Evolutionary conservation across 441 rosid genomes (phyloP), one percentile per base, ranked within the genome.

Genomic region (Hura crepitans): DNA sequence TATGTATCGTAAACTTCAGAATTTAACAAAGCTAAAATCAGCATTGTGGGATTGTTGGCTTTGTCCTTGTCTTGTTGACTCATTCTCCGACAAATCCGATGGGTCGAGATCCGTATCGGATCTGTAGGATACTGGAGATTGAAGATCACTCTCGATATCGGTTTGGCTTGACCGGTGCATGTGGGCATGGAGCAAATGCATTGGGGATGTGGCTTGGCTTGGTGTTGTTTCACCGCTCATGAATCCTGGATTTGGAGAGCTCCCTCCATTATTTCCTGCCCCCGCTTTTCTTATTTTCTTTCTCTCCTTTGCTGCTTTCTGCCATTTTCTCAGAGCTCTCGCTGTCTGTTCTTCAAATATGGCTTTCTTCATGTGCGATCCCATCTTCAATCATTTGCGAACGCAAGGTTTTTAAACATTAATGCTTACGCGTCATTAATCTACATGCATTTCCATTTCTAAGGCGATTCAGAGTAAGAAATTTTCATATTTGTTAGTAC

Each of bases 331-430:
- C 33, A 86, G 83, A 17, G 93, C 93, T 65, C 75, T 88, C 0
- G 86, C 77, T 15, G 89, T 88, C 69, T 88, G 93, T 78, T 88
- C 89, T 70, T 88, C 90, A 33, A 88, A 88, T 31, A 88, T 86
- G 14, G 86, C 64, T 56, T 70, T 79, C 75, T 86, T 86, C 89
- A 86, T 86, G 81, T 86, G 84, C 49, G 93, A 85, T 13, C 93
- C 90, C 93, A 86, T 88, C 93, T 86, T 76, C 60, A 68, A 0
- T 42, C 12, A 42, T 42, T 67, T 30, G 20, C 4, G 12, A 13
- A 65, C 10, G 10, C 8, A 15, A 55, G 57, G 50, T 49, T n/a
- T n/a, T n/a, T n/a, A n/a, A n/a, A n/a, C n/a, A n/a, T n/a, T n/a
- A n/a, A n/a, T n/a, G n/a, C n/a, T n/a, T n/a, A n/a, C n/a, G n/a